Percentiles rank a stretch among this genome's conserved stretches.
phyloP scores from a whole-genome alignment of 768 basidiomycete genomes.

The Boletales sp. region DNA sequence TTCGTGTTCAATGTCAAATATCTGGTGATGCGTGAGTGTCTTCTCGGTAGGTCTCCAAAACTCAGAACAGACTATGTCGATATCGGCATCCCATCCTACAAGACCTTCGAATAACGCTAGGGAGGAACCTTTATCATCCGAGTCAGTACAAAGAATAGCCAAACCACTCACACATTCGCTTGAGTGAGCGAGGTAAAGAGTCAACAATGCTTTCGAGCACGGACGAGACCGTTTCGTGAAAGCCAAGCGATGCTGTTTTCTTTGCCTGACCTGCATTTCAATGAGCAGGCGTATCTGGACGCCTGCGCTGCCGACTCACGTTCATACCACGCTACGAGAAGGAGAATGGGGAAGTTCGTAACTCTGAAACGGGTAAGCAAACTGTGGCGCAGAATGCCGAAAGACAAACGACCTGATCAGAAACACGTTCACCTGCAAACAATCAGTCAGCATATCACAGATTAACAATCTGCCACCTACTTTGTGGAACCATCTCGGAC shows the following conservation, averaged over 20 bases:
- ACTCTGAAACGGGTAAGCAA: conserved; percentile 37
- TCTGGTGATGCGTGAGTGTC: conserved; percentile 35
- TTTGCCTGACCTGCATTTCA: conserved; percentile 54
- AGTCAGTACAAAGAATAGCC: not conserved
- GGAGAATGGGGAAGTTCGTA: conserved; percentile 81
- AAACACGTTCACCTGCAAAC: conserved; percentile 68
- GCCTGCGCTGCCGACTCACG: conserved; percentile 32
- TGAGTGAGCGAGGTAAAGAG: conserved; percentile 70
- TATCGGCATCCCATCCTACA: conserved; percentile 67
- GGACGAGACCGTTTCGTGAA: conserved; percentile 70
- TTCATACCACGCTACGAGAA: conserved; percentile 82
- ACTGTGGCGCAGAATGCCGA: not conserved
- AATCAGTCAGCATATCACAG: conserved; percentile 14
- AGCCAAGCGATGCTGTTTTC: conserved; percentile 54
- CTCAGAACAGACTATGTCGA: conserved; percentile 56
- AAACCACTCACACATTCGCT: conserved; percentile 60
- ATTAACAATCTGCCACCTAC: conserved; percentile 34
- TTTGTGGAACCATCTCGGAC: conserved; percentile 98
- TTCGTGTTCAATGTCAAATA: conserved; percentile 78
- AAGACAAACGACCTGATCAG: conserved; percentile 60
- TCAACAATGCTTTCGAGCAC: conserved; percentile 70
- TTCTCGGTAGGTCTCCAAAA: not conserved
- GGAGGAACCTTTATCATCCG: not conserved
- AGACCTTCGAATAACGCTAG: conserved; percentile 78
- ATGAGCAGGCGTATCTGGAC: not conserved